Base-by-base conservation (phyloP, 2,329 filamentous ascomycete species). In the Capronia americana region DNA sequence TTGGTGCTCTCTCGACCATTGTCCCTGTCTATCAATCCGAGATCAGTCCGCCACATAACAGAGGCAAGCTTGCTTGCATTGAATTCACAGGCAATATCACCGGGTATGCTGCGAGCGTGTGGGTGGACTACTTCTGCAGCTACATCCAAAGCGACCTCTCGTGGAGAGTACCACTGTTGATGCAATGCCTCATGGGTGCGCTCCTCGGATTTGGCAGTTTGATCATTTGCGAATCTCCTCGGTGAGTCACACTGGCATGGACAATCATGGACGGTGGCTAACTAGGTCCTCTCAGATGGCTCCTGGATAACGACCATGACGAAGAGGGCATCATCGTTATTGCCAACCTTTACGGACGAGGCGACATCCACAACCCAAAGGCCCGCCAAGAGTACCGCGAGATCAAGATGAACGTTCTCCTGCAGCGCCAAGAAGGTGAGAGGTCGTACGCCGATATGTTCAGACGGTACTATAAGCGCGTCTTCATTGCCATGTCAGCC, bases 281-380 rank as follows among this genome's bases (percentile, higher is more conserved):
- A 66, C 73, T 59, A 63, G n/a, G 28, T 24, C 61, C 8, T 71
- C 50, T 44, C 10, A 95, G 94, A 82, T 99, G 95, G 95, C 87
- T 99, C 8, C 84, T 99, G 56, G 95, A 99, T 77, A 97, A 97
- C 76, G 95, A 99, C 73, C 92, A 97, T 75, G 95, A 99, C 75
- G 95, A 99, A 78, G 95, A 99, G 78, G 95, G 95, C 61, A 97
- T 99, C 79, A 90, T 97, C 30, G 95, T 99, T 57, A 98, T 99
- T 80, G 95, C 95, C 66, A 98, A 98, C 77, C 85, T 99, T 6
- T 98, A 98, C 75, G 95, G 95, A 63, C 92, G 91, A 75, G 95
- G 95, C 67, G 95, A 99, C 77, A 93, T 98, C 68, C 93, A 97
- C 80, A 92, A 97, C 77, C 82, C 90, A 66, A 95, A 96, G 79